phyloP scores from a whole-genome alignment of 257 asterid species.

The Scutellaria galericulata region DNA sequence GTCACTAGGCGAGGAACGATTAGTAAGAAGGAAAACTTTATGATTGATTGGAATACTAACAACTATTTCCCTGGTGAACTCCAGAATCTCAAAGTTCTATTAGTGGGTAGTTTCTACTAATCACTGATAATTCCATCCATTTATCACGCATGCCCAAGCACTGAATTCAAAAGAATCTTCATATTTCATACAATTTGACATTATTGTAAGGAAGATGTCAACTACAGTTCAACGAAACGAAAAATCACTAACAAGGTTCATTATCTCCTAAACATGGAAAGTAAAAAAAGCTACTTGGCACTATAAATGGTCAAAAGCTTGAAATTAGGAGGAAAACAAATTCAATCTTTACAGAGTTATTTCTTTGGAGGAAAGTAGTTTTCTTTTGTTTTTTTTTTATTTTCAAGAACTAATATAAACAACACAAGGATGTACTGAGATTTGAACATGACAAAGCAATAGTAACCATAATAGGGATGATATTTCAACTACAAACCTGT shows the following conservation, averaged over 20 bases:
- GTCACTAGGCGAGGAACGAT: neutral
- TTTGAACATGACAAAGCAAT: conserved; percentile 11
- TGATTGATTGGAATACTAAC: neutral
- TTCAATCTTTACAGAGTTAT: neutral
- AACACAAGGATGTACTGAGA: conserved; percentile 15
- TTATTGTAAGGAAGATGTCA: too few relatives aligned
- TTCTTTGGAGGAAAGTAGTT: neutral
- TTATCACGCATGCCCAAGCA: neutral
- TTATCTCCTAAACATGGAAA: too few relatives aligned
- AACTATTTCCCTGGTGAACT: neutral
- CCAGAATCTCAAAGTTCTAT: neutral
- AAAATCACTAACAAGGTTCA: too few relatives aligned
- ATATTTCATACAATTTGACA: too few relatives aligned
- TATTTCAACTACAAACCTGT: conserved; percentile 63
- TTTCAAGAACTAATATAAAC: neutral
- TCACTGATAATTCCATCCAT: neutral
- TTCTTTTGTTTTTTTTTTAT: neutral
- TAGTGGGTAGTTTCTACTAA: neutral
- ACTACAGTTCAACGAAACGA: too few relatives aligned
- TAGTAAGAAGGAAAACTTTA: neutral
- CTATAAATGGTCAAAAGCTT: too few relatives aligned
- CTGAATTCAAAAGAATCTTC: neutral
- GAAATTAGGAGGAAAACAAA: too few relatives aligned
- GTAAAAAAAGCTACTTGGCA: too few relatives aligned
- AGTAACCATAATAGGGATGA: conserved; percentile 16